Base-by-base conservation (phyloP, 805 yeast genomes). In the Suhomyces sp. region DNA sequence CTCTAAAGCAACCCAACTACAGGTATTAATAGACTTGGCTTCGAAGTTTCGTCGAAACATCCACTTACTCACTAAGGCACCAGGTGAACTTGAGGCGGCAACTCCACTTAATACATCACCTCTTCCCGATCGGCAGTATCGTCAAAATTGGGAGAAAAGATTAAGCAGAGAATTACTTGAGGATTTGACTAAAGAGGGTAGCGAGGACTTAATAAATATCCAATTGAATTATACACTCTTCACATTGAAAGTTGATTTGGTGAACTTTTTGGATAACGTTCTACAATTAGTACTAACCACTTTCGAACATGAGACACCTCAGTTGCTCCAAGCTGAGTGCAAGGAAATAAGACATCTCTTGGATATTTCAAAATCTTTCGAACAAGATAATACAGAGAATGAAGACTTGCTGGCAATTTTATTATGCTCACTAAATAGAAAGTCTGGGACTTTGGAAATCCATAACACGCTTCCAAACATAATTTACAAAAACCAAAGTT, bases 141-240 rank as follows among this genome's bases (percentile, higher is more conserved):
- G 12, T 15, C 26, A 31, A 16, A 55, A 51, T 19, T 65, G 69
- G 69, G 63, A 61, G n/a, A 40, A 48, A 16, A 47, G 53, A 13
- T 40, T 60, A 17, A 46, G 59, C 19, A 53, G 53, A 23, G 44
- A 50, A 18, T 46, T 63, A 12, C 38, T 54, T 15, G 54, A 54
- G 7, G 47, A 43, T 23, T 34, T 60, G 5, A 48, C 59, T 1
- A 53, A 57, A 26, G 46, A 47, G 10, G 53, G 46, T 13, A 39
- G 40, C 3, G 25, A 53, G n/a, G 54, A 65, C 25, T 50, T 68
- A 27, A 42, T 58, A 18, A 65, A 64, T 33, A 38, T 68, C 13
- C 70, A 65, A 28, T 50, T 64, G 38, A 65, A 68, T 39, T 68
- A 54, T 37, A 50, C 61, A 8, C 46, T 66, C 25, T 65, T 65